Evolutionary conservation across 306 rosid species (phyloP), one percentile per base, ranked within the genome.

Genomic region (Cucurbita maxima): DNA sequence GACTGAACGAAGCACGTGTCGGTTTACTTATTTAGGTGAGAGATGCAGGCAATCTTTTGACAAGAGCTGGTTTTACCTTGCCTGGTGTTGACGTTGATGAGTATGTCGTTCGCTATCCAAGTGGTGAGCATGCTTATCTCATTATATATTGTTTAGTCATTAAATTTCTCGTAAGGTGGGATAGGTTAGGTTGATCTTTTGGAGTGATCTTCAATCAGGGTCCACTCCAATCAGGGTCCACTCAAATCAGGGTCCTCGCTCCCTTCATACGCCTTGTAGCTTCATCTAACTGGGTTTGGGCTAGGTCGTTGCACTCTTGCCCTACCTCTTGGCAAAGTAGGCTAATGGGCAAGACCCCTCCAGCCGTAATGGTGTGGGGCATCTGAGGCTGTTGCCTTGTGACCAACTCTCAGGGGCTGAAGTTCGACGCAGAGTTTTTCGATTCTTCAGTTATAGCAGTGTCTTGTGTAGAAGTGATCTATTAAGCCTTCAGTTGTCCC

Each of bases 11-110:
- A 45, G 38, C 16, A 14, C 22, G 7, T 25, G 37, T 54, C 71
- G 74, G 38, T 54, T 72, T 55, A 56, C 62, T 64, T 72, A 54
- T 68, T 71, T 74, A 93, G 98, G 96, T 93, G 79, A 86, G 97
- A 79, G 98, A 93, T 87, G 98, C 98, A 52, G 98, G 97, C 45
- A 93, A 93, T 84, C 98, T 93, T 76, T 85, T 93, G 89, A 88
- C 94, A 18, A 90, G 98, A 84, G 98, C 98, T 47, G 98, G 96
- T 48, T 90, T 93, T 76, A 76, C 84, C 76, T 94, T 93, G 76
- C 94, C 97, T 54, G 89, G 98, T 79, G 98, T 93, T 77, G 98
- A 93, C 82, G 98, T 88, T 58, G 98, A 93, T 59, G 92, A 88
- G 78, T 90, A 88, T 63, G 56, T 64, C 43, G 97, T 93, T 74